Percentiles rank a stretch among this genome's conserved stretches.
Conservation (phyloP, 73 alveolate species). For the Paramecium primaurelia region DNA sequence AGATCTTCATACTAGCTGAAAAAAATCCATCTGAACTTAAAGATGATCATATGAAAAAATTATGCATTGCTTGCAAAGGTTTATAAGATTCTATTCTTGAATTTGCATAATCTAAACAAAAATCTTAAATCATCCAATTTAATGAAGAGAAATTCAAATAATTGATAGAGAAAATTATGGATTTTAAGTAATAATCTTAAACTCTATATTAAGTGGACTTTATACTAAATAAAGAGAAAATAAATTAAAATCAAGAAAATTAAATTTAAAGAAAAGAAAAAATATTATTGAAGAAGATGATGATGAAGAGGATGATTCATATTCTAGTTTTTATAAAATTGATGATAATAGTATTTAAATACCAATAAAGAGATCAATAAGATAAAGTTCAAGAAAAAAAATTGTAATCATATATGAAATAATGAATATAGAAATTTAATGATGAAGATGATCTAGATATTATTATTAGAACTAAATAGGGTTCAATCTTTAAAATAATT, state of each 20-base stretch:
- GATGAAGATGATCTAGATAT: background rate
- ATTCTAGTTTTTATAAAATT: background rate
- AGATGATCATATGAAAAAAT: conserved; percentile 61
- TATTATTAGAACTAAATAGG: background rate
- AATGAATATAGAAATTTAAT: background rate
- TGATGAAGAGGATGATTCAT: background rate
- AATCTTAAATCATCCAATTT: background rate
- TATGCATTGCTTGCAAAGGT: conserved; percentile 60
- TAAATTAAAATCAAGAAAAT: background rate
- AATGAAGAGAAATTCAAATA: conserved; percentile 48
- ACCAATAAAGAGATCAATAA: conserved; percentile 7
- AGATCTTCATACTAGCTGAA: conserved; percentile 61
- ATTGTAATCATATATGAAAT: background rate
- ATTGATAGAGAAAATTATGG: conserved; percentile 56
- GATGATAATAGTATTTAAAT: background rate
- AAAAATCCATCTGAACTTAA: conserved; percentile 44
- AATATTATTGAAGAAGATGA: background rate
- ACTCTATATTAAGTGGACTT: background rate
- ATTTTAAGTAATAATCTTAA: conserved; percentile 36
- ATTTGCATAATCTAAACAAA: conserved; percentile 49
- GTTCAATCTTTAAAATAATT: background rate
- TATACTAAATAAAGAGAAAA: conserved; percentile 37
- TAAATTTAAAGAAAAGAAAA: background rate
- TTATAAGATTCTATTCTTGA: conserved; percentile 54
- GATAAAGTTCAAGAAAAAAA: conserved; percentile 36